phyloP scores from a whole-genome alignment of 139 green algal genomes.

The Pleodorina starrii region DNA sequence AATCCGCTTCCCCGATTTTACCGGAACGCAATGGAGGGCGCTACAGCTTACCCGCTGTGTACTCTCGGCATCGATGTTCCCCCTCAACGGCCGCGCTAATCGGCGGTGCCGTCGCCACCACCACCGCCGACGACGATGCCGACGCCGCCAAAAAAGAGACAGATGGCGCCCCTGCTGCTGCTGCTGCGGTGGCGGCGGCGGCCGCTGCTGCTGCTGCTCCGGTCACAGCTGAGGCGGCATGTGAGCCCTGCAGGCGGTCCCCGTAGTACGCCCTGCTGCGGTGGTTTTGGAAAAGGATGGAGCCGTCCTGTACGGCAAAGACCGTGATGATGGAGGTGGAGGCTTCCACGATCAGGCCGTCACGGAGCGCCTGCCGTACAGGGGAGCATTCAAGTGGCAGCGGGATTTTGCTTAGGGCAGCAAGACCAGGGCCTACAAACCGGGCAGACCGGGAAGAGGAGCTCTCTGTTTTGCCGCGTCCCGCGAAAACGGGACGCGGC shows the following conservation, averaged over 20 bases:
- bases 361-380: neutral
- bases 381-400: too few relatives aligned
- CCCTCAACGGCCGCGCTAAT: neutral
- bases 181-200: neutral
- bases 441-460: too few relatives aligned
- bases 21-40: too few relatives aligned
- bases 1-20: too few relatives aligned
- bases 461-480: too few relatives aligned
- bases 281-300: neutral
- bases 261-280: neutral
- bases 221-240: neutral
- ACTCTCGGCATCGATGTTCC: too few relatives aligned
- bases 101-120: neutral
- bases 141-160: neutral
- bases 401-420: too few relatives aligned
- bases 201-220: neutral
- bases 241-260: neutral
- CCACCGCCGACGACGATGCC: neutral
- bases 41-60: too few relatives aligned
- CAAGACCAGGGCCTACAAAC: too few relatives aligned
- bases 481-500: too few relatives aligned
- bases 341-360: neutral
- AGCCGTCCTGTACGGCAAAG: neutral
- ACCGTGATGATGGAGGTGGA: constrained; percentile 15
- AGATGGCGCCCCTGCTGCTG: neutral